Evolutionary conservation across 2,329 filamentous ascomycete genomes (phyloP).

Genomic region (Cladosporium velox): DNA sequence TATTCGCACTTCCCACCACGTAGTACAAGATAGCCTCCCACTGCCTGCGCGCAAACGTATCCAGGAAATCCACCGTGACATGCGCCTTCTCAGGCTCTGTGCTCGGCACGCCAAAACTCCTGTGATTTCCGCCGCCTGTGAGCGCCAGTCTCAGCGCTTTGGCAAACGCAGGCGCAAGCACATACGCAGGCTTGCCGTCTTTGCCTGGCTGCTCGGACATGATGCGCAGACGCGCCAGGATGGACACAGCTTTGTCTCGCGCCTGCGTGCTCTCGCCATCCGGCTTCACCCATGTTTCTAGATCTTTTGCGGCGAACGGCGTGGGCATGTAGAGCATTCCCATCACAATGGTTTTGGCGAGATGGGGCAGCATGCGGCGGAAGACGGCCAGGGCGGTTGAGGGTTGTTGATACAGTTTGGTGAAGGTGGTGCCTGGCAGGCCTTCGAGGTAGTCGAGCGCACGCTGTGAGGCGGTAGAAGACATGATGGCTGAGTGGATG

Average conservation of each 20-base stretch:
- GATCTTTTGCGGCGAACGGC: conserved; percentile 74
- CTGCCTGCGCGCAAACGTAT: conserved; percentile 80
- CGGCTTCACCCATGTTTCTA: conserved; percentile 84
- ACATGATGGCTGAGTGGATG: conserved; percentile 34
- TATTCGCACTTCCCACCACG: conserved; percentile 76
- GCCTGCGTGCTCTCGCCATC: conserved; percentile 50
- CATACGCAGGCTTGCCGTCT: conserved; percentile 62
- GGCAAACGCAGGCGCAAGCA: conserved; percentile 79
- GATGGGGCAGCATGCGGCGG: conserved; percentile 90
- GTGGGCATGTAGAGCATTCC: conserved; percentile 86
- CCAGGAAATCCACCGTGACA: conserved; percentile 72
- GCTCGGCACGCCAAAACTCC: conserved; percentile 84
- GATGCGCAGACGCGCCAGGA: conserved; percentile 85
- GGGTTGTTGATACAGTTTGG: conserved; percentile 90
- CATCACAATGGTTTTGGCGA: conserved; percentile 96
- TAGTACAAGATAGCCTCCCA: conserved; percentile 98
- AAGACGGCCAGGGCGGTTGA: conserved; percentile 95
- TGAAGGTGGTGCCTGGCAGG: conserved; percentile 85
- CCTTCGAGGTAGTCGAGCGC: conserved; percentile 90
- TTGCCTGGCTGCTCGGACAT: conserved; percentile 63
- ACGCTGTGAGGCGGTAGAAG: conserved; percentile 56
- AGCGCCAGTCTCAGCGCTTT: conserved; percentile 81
- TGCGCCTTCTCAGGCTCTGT: conserved; percentile 59
- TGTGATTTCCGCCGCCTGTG: conserved; percentile 75
- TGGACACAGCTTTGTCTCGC: conserved; percentile 79